Base-by-base conservation (phyloP, 169 alveolate genomes). In the Eimeria praecox region DNA sequence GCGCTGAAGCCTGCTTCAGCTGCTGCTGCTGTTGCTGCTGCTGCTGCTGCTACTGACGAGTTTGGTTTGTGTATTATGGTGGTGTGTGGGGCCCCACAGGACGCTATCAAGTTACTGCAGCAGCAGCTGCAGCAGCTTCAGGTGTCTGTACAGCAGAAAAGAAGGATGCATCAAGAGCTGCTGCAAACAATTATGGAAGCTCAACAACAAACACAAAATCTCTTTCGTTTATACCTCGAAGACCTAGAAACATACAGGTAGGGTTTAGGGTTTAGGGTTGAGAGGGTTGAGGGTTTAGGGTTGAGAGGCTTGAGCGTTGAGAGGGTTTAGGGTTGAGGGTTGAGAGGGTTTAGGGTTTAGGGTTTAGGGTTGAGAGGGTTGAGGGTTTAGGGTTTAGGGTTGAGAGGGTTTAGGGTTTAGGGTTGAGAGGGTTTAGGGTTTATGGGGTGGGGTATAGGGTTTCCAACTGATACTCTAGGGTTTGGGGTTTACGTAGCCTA, bases 1-100 rank as follows among this genome's bases (percentile, higher is more conserved):
- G n/a, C 49, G 86, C 86, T 38, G 86, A 46, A 12, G 86, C n/a
- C n/a, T n/a, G n/a, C n/a, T n/a, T n/a, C n/a, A n/a, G n/a, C n/a
- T n/a, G n/a, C n/a, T n/a, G n/a, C 56, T 14, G 54, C 56, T 75
- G 86, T 30, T 75, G 86, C 86, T 75, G 86, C 86, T 75, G 86
- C 86, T 75, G 86, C 80, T 69, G 42, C n/a, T 14, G 16, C 80
- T 22, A 35, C 27, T 24, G 71, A 22, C 71, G 71, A 9, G 80
- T 69, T 18, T 69, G 27, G 80, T n/a, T n/a, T n/a, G n/a, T n/a
- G n/a, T n/a, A n/a, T n/a, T n/a, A n/a, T n/a, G n/a, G n/a, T n/a
- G n/a, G n/a, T n/a, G n/a, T n/a, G n/a, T n/a, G n/a, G n/a, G n/a
- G n/a, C 22, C 54, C 49, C 12, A n/a, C 86, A 75, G 86, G 86